Percentiles rank a stretch among this genome's conserved stretches.
These are phyloP conservation scores for Botrytis fabae DNA, from an alignment of 2,329 filamentous ascomycete genomes.

Conservation along the genomic window DNA sequence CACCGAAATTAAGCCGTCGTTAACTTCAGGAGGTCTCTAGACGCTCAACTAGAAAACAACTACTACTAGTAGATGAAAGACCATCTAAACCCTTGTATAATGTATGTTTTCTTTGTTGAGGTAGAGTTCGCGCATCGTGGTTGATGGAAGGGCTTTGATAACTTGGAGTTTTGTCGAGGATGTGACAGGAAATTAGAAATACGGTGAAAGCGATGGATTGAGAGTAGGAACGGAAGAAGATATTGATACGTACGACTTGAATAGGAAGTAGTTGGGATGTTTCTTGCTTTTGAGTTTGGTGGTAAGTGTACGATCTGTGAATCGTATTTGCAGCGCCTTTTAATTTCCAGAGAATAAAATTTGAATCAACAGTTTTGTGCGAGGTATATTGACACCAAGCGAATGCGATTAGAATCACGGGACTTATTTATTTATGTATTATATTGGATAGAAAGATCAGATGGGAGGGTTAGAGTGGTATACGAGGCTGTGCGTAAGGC, in stretches of 20 bases:
- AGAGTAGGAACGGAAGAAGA: not conserved
- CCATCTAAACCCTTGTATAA: not conserved
- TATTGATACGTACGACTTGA: not conserved
- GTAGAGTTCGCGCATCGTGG: not conserved
- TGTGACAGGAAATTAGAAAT: not conserved
- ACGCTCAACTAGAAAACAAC: not conserved
- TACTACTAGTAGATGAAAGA: not conserved
- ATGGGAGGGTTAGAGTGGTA: not conserved
- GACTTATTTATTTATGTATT: not conserved
- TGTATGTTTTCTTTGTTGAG: not conserved
- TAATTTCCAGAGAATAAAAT: not conserved
- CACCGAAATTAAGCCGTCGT: not conserved
- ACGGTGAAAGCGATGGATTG: not conserved
- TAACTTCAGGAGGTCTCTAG: slow-evolving; percentile 4
- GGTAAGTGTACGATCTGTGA: not conserved
- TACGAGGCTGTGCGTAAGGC: not conserved
- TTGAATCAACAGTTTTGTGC: not conserved
- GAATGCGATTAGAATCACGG: not conserved
- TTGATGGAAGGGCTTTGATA: too few relatives aligned
- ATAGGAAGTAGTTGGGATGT: not conserved
- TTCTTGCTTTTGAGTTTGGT: not conserved
- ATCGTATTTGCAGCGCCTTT: not conserved
- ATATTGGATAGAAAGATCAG: not conserved
- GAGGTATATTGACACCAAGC: not conserved
- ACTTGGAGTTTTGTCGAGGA: not conserved